These are phyloP conservation scores for Blumeria hordei DNA, from an alignment of 2,329 filamentous ascomycete genomes.

Conservation along the genomic window DNA sequence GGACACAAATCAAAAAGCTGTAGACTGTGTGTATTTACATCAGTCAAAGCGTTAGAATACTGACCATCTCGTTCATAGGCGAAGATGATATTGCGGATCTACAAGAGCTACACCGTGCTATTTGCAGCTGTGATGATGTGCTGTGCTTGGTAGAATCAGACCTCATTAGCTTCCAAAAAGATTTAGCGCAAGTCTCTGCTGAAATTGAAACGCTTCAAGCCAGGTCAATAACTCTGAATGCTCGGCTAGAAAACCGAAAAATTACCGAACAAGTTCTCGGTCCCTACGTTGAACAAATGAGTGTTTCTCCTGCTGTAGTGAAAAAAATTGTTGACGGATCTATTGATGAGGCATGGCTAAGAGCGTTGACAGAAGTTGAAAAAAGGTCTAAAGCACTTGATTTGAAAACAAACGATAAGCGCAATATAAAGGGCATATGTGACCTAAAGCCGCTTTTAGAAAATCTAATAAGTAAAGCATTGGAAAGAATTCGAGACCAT, in stretches of 20 bases:
- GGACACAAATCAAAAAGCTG: conserved; percentile 34
- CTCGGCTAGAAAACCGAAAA: conserved; percentile 68
- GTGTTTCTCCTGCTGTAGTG: conserved; percentile 62
- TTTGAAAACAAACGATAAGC: conserved; percentile 33
- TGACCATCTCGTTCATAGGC: conserved; percentile 22
- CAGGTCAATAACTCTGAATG: conserved; percentile 60
- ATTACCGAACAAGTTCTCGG: conserved; percentile 71
- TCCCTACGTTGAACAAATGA: conserved; percentile 77
- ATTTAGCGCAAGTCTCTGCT: conserved; percentile 73
- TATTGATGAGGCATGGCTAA: conserved; percentile 77
- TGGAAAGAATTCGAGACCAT: conserved; percentile 84
- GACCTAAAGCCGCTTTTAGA: conserved; percentile 71
- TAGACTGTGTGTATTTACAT: conserved; percentile 40
- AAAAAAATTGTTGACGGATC: conserved; percentile 67
- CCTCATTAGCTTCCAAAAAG: conserved; percentile 75
- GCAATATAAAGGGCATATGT: conserved; percentile 48
- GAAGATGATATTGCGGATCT: conserved; percentile 66
- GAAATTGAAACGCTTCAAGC: conserved; percentile 88
- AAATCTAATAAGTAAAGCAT: conserved; percentile 69
- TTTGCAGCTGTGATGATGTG: conserved; percentile 76
- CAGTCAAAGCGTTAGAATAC: conserved; percentile 2
- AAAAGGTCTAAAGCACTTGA: conserved; percentile 50
- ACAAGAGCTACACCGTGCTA: conserved; percentile 74
- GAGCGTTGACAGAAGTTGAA: conserved; percentile 61
- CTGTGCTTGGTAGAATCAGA: conserved; percentile 83